These are phyloP conservation scores for Flueggea neowawraea DNA, from an alignment of 441 rosid genomes.

Conservation along the genomic window DNA sequence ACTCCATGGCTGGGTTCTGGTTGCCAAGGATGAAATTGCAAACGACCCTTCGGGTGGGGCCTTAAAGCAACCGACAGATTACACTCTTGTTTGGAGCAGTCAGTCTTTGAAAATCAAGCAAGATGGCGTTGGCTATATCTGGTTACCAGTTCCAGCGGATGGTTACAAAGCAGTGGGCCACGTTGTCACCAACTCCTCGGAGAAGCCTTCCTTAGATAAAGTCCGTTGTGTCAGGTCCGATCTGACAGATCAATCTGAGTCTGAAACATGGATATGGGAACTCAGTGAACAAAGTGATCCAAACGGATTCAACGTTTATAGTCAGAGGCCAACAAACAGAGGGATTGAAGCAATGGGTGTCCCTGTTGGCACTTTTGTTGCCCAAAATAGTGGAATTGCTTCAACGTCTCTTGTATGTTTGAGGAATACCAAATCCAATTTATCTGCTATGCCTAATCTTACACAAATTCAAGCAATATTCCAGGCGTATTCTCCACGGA, in stretches of 20 bases:
- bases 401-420: slow-evolving; percentile 41
- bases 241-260: slow-evolving; percentile 53
- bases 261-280: slow-evolving; percentile 62
- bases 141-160: slow-evolving; percentile 65
- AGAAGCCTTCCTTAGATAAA: slow-evolving; percentile 66
- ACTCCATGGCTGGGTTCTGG: slow-evolving; percentile 65
- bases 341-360: slow-evolving; percentile 50
- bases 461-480: slow-evolving; percentile 46
- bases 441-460: slow-evolving; percentile 58
- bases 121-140: slow-evolving; percentile 55
- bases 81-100: slow-evolving; percentile 74
- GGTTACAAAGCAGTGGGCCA: slow-evolving; percentile 68
- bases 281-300: slow-evolving; percentile 12
- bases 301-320: slow-evolving; percentile 35
- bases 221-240: slow-evolving; percentile 71
- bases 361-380: slow-evolving; percentile 54
- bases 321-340: slow-evolving; percentile 40
- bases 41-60: slow-evolving; percentile 13
- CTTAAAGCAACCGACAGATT: slow-evolving; percentile 55
- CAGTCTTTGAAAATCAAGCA: slow-evolving; percentile 56
- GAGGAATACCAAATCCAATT: slow-evolving; percentile 38
- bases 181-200: slow-evolving; percentile 51
- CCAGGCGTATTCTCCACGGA: slow-evolving; percentile 52
- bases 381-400: slow-evolving; percentile 17
- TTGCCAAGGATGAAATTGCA: slow-evolving; percentile 28